Percentiles rank a stretch among this genome's conserved stretches.
These are phyloP conservation scores for Buddleja alternifolia DNA, from an alignment of 257 asterid genomes.

Conservation along the genomic window DNA sequence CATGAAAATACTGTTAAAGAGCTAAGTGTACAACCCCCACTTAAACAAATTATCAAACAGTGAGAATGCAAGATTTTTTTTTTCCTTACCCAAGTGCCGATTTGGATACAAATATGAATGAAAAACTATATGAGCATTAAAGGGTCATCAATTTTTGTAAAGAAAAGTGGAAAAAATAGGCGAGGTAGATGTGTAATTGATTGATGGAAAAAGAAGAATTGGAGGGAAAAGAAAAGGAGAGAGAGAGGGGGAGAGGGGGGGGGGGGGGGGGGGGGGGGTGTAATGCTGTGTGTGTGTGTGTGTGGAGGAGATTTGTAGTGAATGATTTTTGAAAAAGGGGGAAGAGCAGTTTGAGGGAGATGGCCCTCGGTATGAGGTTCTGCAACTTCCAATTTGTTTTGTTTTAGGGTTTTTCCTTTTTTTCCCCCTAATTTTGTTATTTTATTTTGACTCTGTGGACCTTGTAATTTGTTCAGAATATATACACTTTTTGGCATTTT, in stretches of 20 bases:
- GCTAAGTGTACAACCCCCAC: neutral
- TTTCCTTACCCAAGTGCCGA: conserved; percentile 1
- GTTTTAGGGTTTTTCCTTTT: neutral
- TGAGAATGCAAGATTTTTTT: conserved; percentile 11
- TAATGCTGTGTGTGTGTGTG: conserved; percentile 30
- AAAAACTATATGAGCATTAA: conserved; percentile 15
- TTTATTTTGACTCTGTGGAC: conserved; percentile 8
- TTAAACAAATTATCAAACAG: conserved; percentile 20
- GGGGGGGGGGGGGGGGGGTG: conserved; percentile 30
- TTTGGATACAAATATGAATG: neutral
- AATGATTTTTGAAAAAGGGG: conserved; percentile 27
- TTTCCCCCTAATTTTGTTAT: neutral
- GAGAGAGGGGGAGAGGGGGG: too few relatives aligned
- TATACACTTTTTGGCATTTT: conserved; percentile 23
- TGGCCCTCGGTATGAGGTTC: conserved; percentile 32
- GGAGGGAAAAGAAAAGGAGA: conserved; percentile 33
- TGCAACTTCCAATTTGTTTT: conserved; percentile 29
- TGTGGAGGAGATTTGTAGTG: conserved; percentile 30
- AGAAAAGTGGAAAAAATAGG: conserved; percentile 42
- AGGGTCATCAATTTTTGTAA: conserved; percentile 28
- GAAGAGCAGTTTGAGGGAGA: conserved; percentile 36
- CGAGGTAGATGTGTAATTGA: conserved; percentile 27
- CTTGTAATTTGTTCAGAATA: conserved; percentile 12
- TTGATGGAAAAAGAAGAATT: conserved; percentile 23
- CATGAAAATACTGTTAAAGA: neutral